These are phyloP conservation scores for Pilaira anomala DNA, from an alignment of 192 early-diverging fungal species.

Conservation along the genomic window DNA sequence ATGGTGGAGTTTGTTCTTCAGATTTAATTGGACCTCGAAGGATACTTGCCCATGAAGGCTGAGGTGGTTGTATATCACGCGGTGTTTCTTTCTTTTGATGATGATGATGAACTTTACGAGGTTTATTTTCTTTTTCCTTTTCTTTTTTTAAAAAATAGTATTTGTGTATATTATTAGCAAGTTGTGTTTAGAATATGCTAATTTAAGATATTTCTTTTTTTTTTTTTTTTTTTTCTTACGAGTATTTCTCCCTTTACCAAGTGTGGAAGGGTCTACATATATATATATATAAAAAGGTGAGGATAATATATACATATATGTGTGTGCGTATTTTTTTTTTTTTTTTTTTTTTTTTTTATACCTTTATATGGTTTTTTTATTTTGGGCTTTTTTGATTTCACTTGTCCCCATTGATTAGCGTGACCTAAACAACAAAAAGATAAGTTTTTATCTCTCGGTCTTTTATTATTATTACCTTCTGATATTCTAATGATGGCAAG, in stretches of 20 bases:
- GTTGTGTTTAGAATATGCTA: not conserved
- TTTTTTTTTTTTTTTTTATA: not conserved
- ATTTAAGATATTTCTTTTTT: not conserved
- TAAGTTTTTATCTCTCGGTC: not conserved
- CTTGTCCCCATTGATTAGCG: conserved; percentile 36
- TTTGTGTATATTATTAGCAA: not conserved
- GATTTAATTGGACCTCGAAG: conserved; percentile 18
- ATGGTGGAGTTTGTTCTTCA: not conserved
- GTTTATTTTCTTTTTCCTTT: conserved; percentile 22
- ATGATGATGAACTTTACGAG: no score
- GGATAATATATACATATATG: not conserved
- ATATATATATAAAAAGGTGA: no score
- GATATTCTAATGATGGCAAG: conserved; percentile 74
- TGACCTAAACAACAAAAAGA: conserved; percentile 23
- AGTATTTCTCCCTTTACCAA: no score
- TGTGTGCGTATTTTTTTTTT: not conserved
- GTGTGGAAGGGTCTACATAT: no score
- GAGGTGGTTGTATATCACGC: no score
- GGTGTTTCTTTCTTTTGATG: no score
- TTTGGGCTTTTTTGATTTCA: conserved; percentile 33
- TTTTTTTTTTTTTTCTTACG: no score
- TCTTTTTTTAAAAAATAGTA: conserved; percentile 1
- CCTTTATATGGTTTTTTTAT: conserved; percentile 12
- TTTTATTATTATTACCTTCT: conserved; percentile 59
- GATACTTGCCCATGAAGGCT: conserved; percentile 34